Base-by-base conservation (phyloP, 371 early-diverging fungal species). In the Mucor circinelloides region DNA sequence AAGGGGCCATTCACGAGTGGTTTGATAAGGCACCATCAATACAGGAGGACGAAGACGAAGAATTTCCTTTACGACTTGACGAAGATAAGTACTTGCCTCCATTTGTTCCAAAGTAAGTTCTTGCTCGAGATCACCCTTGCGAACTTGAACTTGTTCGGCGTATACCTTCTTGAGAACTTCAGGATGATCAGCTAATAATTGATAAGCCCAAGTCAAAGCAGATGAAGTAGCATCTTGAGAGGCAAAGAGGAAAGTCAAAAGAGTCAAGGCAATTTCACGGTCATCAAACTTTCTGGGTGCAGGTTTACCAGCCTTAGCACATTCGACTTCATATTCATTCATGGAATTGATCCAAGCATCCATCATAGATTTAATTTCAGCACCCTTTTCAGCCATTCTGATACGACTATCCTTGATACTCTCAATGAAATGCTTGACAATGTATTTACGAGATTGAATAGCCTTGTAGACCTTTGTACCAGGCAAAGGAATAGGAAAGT, bases 381-480 rank as follows among this genome's bases (percentile, higher is more conserved):
- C 77, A 13, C 76, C 77, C 13, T 65, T 50, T 3, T 68, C 56
- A n/a, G 70, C 76, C 77, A 84, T 76, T 61, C 84, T 73, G 15
- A 69, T 58, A 60, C 84, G 80, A 25, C 72, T 63, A 46, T 81
- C 80, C 55, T 79, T 70, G 55, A 84, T 70, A 46, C 72, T 59
- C 31, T 81, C 81, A 38, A 81, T 76, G 57, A 85, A 85, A 23
- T 77, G 75, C 15, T 81, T 70, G 52, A 82, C 79, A 67, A 85
- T 85, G 64, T 76, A 85, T 60, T 85, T 77, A 52, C 85, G 82
- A 28, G 85, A 81, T 19, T 80, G 78, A 28, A 80, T 80, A 28
- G 85, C 85, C 68, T 81, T 77, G 66, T 80, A 85, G 1, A 85
- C 85, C 58, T 83, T 83, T 70, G 85, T 85, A 38, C 84, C 84